Conservation (phyloP, 2,329 filamentous ascomycete genomes). For the Zymoseptoria ardabiliae region DNA sequence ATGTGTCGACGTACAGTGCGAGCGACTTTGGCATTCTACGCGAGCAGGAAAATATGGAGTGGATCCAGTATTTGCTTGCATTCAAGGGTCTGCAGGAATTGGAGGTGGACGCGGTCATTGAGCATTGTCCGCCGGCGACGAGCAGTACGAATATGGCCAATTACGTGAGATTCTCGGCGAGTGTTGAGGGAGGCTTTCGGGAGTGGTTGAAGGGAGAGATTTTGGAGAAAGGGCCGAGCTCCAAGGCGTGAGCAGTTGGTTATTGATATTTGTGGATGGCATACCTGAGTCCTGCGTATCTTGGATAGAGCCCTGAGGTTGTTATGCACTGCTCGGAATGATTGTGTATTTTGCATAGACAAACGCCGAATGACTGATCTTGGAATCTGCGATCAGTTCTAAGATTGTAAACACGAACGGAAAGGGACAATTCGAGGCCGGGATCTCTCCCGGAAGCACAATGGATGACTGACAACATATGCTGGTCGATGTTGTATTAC, state of each 20-base stretch:
- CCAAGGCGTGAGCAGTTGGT: background rate
- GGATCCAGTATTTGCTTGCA: conserved; percentile 49
- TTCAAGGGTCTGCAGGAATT: conserved; percentile 45
- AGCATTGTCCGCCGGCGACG: conserved; percentile 45
- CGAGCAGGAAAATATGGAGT: conserved; percentile 47
- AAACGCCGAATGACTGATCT: too few species aligned
- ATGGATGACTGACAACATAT: background rate
- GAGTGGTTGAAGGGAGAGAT: conserved; percentile 41
- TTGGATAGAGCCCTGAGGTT: background rate
- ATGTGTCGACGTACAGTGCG: conserved; percentile 39
- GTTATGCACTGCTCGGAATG: too few species aligned
- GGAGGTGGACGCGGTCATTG: conserved; percentile 47
- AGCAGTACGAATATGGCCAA: conserved; percentile 49
- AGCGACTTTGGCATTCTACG: conserved; percentile 41
- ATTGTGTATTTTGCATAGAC: too few species aligned
- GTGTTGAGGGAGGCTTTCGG: conserved; percentile 50
- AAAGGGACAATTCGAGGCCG: too few species aligned
- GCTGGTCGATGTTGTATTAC: background rate
- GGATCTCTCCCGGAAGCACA: too few species aligned
- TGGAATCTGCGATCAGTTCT: too few species aligned
- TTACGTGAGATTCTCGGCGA: conserved; percentile 54
- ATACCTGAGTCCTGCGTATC: background rate
- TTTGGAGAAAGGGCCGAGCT: background rate
- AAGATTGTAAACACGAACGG: too few species aligned
- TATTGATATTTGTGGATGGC: background rate